Conservation (phyloP, 345 rosid species). For the Murraya paniculata region DNA sequence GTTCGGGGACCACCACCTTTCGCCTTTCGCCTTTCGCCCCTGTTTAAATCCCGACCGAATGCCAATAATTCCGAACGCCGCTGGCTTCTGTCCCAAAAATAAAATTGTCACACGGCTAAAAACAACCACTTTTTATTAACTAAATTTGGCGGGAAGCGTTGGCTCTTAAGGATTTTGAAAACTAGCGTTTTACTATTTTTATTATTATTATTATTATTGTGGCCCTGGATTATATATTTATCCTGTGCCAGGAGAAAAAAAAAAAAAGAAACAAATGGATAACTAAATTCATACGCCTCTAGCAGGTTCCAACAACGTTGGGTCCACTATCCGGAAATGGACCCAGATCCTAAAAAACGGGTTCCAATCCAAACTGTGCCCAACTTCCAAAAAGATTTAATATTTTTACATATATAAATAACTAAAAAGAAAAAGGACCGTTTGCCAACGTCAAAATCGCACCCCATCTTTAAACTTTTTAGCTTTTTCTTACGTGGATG, state of each 20-base stretch:
- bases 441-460: conserved; percentile 26
- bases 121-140: not conserved
- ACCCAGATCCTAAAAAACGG: conserved; percentile 12
- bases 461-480: conserved; percentile 11
- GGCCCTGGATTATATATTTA: not conserved
- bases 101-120: not conserved
- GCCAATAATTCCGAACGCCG: not conserved
- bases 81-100: not conserved
- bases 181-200: not conserved
- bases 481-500: conserved; percentile 36
- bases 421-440: conserved; percentile 11
- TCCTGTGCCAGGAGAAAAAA: not conserved
- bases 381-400: not conserved
- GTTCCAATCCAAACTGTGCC: not conserved
- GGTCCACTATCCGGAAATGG: not conserved
- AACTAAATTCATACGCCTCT: not conserved
- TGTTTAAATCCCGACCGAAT: not conserved
- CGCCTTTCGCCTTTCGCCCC: not conserved
- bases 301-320: not conserved
- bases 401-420: not conserved
- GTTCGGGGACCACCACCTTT: not conserved
- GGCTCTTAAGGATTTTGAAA: no score
- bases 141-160: not conserved
- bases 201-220: not conserved
- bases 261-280: not conserved